Evolutionary conservation across 371 early-diverging fungal genomes (phyloP), one percentile per base, ranked within the genome.

Genomic region (Parasitella parasitica): DNA sequence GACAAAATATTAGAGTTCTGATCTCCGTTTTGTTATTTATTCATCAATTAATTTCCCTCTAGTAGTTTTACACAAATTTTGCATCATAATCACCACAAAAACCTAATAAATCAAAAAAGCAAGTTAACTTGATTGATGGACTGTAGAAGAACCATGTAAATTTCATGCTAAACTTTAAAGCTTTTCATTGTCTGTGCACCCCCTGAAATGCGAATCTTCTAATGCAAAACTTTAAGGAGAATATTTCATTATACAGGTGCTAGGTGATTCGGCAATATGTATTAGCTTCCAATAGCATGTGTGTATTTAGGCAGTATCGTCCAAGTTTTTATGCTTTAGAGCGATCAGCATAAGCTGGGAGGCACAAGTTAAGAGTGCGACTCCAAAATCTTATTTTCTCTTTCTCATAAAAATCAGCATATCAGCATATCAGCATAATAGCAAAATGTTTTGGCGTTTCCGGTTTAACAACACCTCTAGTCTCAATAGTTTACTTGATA

Each of bases 401-500:
- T 43, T 9, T 4, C 22, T 11, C 49, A 28, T 49, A 27, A 18
- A 18, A 41, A 49, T 11, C 11, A 27, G n/a, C 15, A 49, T n/a
- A 20, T 34, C 28, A 49, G 4, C 28, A 41, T 48, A 49, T 11
- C 11, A 27, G n/a, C 15, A 49, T n/a, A 20, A 46, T 49, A 49
- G 4, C 28, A 43, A 13, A n/a, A 88, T 88, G 91, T 91, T 91
- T 77, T 91, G 91, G 91, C 82, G 90, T 49, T 91, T 92, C 69
- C 93, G 94, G 24, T 87, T 90, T 67, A 85, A 88, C 61, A 61
- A 34, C 16, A 78, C 89, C 34, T 91, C 93, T 16, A 87, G 85
- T 46, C 86, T 92, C 35, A 93, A 93, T 67, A 82, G 85, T 41
- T 78, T 92, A 55, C 82, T 94, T 28, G 92, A 91, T 60, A 87